Percentiles rank a stretch among this genome's conserved stretches.
phyloP scores from a whole-genome alignment of 305 asterid genomes.

The Fraxinus albicans region DNA sequence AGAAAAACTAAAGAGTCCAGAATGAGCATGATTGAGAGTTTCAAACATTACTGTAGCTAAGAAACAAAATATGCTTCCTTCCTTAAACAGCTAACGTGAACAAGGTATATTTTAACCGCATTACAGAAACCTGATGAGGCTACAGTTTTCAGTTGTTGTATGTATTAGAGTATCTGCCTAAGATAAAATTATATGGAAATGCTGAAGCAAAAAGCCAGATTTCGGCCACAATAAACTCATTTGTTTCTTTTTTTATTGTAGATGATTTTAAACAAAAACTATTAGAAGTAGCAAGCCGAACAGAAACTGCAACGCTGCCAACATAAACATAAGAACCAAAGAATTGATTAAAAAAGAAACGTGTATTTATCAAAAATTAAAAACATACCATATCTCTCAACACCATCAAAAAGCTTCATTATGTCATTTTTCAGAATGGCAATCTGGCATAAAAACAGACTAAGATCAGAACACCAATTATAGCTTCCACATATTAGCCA shows the following conservation, averaged over 20 bases:
- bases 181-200: background rate
- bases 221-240: background rate
- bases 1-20: background rate
- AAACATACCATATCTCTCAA: constrained; percentile 73
- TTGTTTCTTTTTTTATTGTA: constrained; percentile 7
- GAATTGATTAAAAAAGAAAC: background rate
- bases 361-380: background rate
- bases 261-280: constrained; percentile 1
- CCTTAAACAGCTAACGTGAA: background rate
- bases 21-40: background rate
- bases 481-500: constrained; percentile 14
- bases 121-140: background rate
- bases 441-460: constrained; percentile 49
- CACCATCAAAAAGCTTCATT: constrained; percentile 79
- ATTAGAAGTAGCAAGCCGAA: background rate
- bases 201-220: background rate
- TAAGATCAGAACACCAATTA: constrained; percentile 25
- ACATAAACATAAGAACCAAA: background rate
- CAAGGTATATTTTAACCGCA: background rate
- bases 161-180: background rate
- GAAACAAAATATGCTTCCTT: constrained; percentile 8
- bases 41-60: background rate
- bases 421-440: constrained; percentile 64
- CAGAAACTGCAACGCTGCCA: background rate
- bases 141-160: background rate